Conservation (phyloP, 2,329 filamentous ascomycete species). For the Tolypocladium sp. region DNA sequence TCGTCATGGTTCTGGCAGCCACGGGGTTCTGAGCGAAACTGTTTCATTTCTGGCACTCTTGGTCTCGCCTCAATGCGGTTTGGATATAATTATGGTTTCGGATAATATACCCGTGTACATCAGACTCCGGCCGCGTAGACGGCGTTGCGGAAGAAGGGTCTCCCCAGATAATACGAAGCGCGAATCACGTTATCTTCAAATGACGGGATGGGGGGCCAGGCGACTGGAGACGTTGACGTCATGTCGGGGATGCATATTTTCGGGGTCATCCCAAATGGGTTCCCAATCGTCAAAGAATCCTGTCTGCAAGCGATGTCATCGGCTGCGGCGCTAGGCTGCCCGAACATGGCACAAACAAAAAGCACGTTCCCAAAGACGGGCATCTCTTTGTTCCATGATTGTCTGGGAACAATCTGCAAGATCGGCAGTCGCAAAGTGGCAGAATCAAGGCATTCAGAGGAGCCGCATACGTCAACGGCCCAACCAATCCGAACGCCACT, state of each 20-base stretch:
- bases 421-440: neutral
- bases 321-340: neutral
- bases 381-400: neutral
- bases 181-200: neutral
- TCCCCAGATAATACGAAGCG: neutral
- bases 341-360: neutral
- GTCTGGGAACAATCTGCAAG: too few relatives aligned
- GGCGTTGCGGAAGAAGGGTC: neutral
- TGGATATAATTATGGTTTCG: neutral
- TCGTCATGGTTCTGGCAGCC: neutral
- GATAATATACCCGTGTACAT: neutral
- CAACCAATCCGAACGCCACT: too few relatives aligned
- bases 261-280: neutral
- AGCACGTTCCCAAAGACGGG: neutral
- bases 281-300: too few relatives aligned
- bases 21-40: neutral
- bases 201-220: neutral
- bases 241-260: neutral
- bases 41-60: neutral
- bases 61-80: neutral
- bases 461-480: neutral
- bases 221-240: neutral
- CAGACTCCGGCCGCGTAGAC: neutral
- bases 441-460: neutral
- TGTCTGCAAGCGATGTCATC: neutral